Percentiles rank a stretch among this genome's conserved stretches.
These are phyloP conservation scores for Microbotryomycetes sp. DNA, from an alignment of 1,284 basidiomycete species.

Conservation along the genomic window DNA sequence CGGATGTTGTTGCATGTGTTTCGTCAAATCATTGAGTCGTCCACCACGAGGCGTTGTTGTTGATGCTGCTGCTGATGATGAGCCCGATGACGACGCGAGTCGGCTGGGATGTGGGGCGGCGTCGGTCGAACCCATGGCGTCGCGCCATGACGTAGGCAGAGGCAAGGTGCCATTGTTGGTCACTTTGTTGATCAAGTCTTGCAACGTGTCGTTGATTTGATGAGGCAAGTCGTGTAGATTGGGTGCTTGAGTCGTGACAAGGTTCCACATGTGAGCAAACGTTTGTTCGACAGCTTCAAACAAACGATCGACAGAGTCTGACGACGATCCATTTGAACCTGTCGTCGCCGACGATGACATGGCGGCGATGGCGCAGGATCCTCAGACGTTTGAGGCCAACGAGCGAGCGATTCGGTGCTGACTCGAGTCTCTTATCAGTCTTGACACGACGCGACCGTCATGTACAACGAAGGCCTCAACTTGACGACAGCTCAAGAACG, in stretches of 20 bases:
- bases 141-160: slow-evolving; percentile 7
- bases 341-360: background rate
- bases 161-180: slow-evolving; percentile 24
- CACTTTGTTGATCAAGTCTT: slow-evolving; percentile 11
- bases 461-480: background rate
- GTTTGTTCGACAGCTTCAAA: slow-evolving; percentile 14
- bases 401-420: too few species aligned
- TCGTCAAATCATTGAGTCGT: background rate
- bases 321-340: background rate
- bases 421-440: too few species aligned
- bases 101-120: background rate
- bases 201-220: slow-evolving; percentile 10
- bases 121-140: background rate
- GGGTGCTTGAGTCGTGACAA: background rate
- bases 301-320: background rate
- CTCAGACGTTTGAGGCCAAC: too few species aligned
- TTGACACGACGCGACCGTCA: background rate
- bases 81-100: background rate
- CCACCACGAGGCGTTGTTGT: background rate
- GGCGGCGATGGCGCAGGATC: background rate
- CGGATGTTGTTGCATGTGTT: background rate
- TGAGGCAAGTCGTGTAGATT: slow-evolving; percentile 19
- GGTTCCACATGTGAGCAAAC: background rate
- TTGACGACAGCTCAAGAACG: slow-evolving; percentile 7
- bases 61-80: background rate